A percentile compares a stretch with the other conserved stretches of the same genome.
These are phyloP conservation scores for Citropsis articulata DNA, from an alignment of 345 rosid genomes.

Conservation along the genomic window DNA sequence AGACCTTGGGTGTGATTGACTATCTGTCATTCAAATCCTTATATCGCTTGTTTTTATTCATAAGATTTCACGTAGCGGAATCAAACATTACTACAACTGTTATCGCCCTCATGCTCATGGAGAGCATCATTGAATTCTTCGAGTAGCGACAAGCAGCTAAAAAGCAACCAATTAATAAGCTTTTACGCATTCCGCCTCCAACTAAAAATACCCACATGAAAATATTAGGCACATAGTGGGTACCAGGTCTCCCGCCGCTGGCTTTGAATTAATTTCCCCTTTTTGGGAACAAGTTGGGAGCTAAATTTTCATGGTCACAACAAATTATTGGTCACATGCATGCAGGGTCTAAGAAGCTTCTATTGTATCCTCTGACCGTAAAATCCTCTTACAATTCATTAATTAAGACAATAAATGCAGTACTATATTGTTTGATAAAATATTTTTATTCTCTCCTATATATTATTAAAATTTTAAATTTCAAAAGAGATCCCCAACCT, in stretches of 20 bases:
- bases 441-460: accelerated
- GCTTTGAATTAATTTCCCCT: not conserved
- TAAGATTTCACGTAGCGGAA: not conserved
- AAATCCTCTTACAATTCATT: not conserved
- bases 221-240: too few species aligned
- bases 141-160: slow-evolving; percentile 6
- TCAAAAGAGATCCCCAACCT: too few species aligned
- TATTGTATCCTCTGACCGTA: not conserved
- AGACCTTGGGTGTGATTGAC: not conserved
- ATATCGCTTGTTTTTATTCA: not conserved
- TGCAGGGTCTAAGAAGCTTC: not conserved
- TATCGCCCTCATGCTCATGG: not conserved
- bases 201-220: not conserved
- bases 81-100: not conserved
- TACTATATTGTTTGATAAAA: too few species aligned
- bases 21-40: not conserved
- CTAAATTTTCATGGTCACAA: slow-evolving; percentile 18
- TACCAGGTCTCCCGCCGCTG: not conserved
- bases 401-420: too few species aligned
- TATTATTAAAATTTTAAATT: too few species aligned
- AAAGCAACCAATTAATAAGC: slow-evolving; percentile 1
- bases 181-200: not conserved
- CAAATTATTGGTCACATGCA: slow-evolving; percentile 1
- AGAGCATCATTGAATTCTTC: not conserved
- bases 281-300: slow-evolving; percentile 8